A percentile compares a stretch with the other conserved stretches of the same genome.
These are phyloP conservation scores for Biancaea sappan DNA, from an alignment of 306 rosid genomes.

Conservation along the genomic window DNA sequence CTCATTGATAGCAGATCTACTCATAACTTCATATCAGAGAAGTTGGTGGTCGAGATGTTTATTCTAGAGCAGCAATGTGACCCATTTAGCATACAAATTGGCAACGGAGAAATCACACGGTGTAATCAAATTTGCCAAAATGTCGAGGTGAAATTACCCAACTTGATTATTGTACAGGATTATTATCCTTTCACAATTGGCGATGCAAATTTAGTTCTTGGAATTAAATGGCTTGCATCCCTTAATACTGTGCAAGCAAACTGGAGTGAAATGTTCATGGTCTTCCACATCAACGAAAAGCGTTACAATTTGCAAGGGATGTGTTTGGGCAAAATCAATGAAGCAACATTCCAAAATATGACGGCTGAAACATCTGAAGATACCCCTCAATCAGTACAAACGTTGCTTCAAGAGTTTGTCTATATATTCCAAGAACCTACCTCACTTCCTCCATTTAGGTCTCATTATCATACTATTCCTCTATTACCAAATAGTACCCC, in stretches of 20 bases:
- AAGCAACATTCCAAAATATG: too few species aligned
- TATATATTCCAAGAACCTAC: too few species aligned
- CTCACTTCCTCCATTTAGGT: fast-evolving
- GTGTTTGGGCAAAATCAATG: too few species aligned
- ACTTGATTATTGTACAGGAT: background rate
- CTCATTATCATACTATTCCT: background rate
- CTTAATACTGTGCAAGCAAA: background rate
- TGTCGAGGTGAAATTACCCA: fast-evolving
- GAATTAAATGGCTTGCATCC: too few species aligned
- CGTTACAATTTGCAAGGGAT: background rate
- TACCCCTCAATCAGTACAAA: too few species aligned
- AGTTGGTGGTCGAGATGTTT: too few species aligned
- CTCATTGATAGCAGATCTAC: too few species aligned
- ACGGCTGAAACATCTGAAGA: too few species aligned
- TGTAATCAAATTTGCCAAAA: background rate
- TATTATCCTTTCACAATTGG: background rate
- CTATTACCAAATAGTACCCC: background rate
- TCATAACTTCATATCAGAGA: too few species aligned
- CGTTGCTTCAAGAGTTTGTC: too few species aligned
- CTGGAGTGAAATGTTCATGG: background rate
- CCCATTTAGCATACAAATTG: background rate
- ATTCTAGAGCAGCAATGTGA: too few species aligned
- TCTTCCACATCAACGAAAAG: background rate
- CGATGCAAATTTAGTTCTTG: too few species aligned
- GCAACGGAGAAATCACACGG: fast-evolving